Conservation (phyloP, 129 eudicot species). For the Apium graveolens region DNA sequence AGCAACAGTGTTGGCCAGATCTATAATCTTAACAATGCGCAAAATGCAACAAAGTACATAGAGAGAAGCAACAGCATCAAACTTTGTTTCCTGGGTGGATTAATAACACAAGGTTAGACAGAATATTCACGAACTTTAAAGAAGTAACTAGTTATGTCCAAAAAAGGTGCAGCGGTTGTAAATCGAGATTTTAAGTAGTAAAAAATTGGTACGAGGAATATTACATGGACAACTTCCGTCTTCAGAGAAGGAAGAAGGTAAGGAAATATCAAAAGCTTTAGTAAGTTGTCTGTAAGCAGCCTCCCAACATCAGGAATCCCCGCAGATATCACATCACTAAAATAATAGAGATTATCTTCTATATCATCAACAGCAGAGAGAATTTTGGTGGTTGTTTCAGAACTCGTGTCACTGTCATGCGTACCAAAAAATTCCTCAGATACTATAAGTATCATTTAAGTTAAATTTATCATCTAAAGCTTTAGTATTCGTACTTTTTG, state of each 20-base stretch:
- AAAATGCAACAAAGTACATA: constrained; percentile 81
- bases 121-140: neutral
- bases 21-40: constrained; percentile 90
- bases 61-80: constrained; percentile 61
- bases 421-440: constrained; percentile 6
- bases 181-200: constrained; percentile 1
- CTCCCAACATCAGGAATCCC: constrained; percentile 97
- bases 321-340: constrained; percentile 91
- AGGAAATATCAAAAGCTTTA: constrained; percentile 74
- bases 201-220: constrained; percentile 17
- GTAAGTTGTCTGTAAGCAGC: constrained; percentile 59
- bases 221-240: constrained; percentile 42
- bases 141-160: neutral
- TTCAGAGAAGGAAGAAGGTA: constrained; percentile 77
- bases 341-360: constrained; percentile 86
- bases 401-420: constrained; percentile 37
- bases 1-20: constrained; percentile 77
- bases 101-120: constrained; percentile 16
- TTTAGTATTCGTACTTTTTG: constrained; percentile 41
- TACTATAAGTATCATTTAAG: constrained; percentile 6
- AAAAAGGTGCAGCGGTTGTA: neutral
- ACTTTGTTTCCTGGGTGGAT: constrained; percentile 42
- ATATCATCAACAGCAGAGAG: constrained; percentile 80
- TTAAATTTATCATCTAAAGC: constrained; percentile 1
- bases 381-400: constrained; percentile 44